Evolutionary conservation across 257 asterid genomes (phyloP), one percentile per base, ranked within the genome.

Genomic region (Solanum piurae): DNA sequence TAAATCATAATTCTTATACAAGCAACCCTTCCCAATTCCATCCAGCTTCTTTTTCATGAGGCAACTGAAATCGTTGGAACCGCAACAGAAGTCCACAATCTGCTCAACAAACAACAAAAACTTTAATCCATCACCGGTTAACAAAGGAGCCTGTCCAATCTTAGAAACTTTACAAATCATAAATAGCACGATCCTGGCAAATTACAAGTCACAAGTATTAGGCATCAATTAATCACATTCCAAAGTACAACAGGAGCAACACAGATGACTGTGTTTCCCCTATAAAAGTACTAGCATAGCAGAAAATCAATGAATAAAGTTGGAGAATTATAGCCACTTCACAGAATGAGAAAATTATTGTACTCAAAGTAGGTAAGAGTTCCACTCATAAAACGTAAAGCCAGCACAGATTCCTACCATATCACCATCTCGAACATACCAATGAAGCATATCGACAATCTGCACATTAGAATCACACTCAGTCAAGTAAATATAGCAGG

Each of bases 11-110:
- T 97, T 97, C 90, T 89, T 97, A 91, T 80, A 97, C 36, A 89
- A 93, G 91, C 98, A 94, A 14, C 31, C 88, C 91, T 92, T 97
- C 55, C 96, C 98, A 86, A 90, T 80, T 83, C 90, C 94, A 88
- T 93, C 95, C 84, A 97, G 89, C 91, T 95, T 95, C 89, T 90
- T 85, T 90, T 96, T 94, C 96, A 93, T 91, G 62, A 96, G 94
- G 90, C 95, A 93, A 91, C 99, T 96, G 88, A 97, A 97, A 77
- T 97, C 99, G 40, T 96, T 97, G 60, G 98, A 91, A 71, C 99
- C 99, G 58, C 99, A 97, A 89, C 98, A 94, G 89, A 95, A 94
- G 93, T 97, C 98, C 89, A 97, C 98, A 33, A 97, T 86, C 99
- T 97, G 98, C 86, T 88, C 90, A 92, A 66, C 38, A 66, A 83